Evolutionary conservation across 768 basidiomycete genomes (phyloP), one percentile per base, ranked within the genome.

Genomic region (Pleurotus salmoneostramineus): DNA sequence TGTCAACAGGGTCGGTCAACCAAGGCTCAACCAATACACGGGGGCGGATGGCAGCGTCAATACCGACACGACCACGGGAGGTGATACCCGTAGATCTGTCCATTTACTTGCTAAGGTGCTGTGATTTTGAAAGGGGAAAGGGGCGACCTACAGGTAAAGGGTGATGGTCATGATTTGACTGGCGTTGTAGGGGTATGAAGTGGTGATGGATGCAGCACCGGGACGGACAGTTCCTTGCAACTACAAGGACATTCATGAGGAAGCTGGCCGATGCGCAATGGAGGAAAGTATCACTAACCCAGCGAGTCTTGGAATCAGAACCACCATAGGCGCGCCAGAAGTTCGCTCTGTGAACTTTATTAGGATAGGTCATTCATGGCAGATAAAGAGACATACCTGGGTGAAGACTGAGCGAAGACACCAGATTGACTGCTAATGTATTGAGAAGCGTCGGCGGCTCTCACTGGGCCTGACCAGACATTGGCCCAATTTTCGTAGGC

Each of bases 221-320:
- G 84, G 84, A 15, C 83, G 80, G 36, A 78, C 83, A 10, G 84
- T 86, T 36, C 85, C 85, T 78, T 87, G 84, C 44, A 81, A 63
- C 83, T 83, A 59, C 8, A 47, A 12, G 27, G 52, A 33, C n/a
- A 44, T 48, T 27, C 32, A 44, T 15, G n/a, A 43, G 5, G 11
- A 46, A 49, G 32, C 46, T 35, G 37, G 60, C 27, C 42, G 10
- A 6, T 17, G 11, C 32, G n/a, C 36, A 40, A 52, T n/a, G 12
- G 33, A 40, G 37, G 8, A 21, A 8, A 42, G 15, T 2, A 10
- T 14, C 3, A 66, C 76, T n/a, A 65, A 80, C 80, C 65, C 74
- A 84, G 52, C 83, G 79, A 2, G 77, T 78, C 47, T 65, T 73
- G 10, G 72, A 69, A 58, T 84, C 83, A 14, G 71, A 65, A 7